Conservation (phyloP, 345 rosid species). For the Trapa incisa region DNA sequence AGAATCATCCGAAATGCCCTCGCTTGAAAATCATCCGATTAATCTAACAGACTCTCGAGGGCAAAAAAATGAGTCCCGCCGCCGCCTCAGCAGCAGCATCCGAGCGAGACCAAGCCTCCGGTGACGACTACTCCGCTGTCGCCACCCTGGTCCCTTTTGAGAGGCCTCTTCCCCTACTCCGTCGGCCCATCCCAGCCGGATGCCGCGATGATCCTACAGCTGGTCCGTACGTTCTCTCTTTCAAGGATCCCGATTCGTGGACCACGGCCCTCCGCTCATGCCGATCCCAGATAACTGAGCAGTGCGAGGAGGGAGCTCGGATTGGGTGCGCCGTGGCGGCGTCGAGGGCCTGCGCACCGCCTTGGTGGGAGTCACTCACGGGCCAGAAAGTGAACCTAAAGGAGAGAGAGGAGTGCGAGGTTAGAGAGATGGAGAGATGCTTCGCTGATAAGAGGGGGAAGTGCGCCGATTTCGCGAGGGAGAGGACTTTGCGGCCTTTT, state of each 20-base stretch:
- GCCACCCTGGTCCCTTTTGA: slow-evolving; percentile 43
- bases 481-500: slow-evolving; percentile 40
- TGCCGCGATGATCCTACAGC: slow-evolving; percentile 24
- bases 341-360: slow-evolving; percentile 56
- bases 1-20: background rate
- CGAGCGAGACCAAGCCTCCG: background rate
- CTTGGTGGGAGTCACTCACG: slow-evolving; percentile 56
- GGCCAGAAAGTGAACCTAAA: slow-evolving; percentile 29
- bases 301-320: slow-evolving; percentile 71
- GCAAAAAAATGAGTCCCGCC: background rate
- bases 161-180: slow-evolving; percentile 50
- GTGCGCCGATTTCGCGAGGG: slow-evolving; percentile 52
- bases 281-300: slow-evolving; percentile 33
- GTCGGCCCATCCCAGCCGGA: slow-evolving; percentile 46
- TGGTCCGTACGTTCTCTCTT: slow-evolving; percentile 53
- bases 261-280: slow-evolving; percentile 35
- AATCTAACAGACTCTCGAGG: no score
- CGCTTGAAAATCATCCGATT: background rate
- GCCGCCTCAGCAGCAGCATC: background rate
- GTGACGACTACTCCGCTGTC: slow-evolving; percentile 51
- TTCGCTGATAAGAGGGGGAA: slow-evolving; percentile 47
- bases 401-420: slow-evolving; percentile 69
- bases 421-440: slow-evolving; percentile 57
- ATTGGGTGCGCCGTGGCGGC: slow-evolving; percentile 79
- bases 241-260: slow-evolving; percentile 53